Evolutionary conservation across 768 basidiomycete species (phyloP), one percentile per base, ranked within the genome.

Genomic region (Hericium coralloides): DNA sequence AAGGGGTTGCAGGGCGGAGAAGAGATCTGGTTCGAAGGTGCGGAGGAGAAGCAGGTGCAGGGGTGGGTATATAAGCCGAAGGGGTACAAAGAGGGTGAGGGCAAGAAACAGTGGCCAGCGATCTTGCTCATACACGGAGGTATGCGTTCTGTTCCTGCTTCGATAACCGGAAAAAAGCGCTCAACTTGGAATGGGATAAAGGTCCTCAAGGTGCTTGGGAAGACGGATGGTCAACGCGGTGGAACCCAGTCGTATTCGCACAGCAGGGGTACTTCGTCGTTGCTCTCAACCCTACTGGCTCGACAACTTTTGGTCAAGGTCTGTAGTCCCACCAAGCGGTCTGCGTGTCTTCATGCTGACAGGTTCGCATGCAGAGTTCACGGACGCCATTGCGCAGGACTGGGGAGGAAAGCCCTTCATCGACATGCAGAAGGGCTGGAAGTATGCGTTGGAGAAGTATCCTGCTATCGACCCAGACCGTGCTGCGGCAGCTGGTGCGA

Each of bases 261-360:
- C 82, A 84, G 64, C 89, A 92, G 66, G 93, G 95, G 0, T 99
- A 98, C 70, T 85, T 95, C 63, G 81, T 83, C 12, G 78, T 97
- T 41, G 77, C 86, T 31, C 85, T 97, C 64, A 98, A 98, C 67
- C 95, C 95, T 2, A 95, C 94, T 0, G 95, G 95, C 9, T 90
- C 87, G 26, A 98, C 95, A 3, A 86, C 90, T 0, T 97, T 94
- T 63, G 94, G 93, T 3, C 93, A 95, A 79, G 77, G 89, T 84
- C 47, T 15, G 12, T 18, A 25, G 0, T 36, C 14, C 41, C 26
- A 43, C 38, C 47, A 45, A 17, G n/a, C 49, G 6, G 38, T 31
- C 41, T 7, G 56, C 12, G 43, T 49, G 17, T 38, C 15, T 1
- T 26, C 47, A 9, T 49, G 14, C 25, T 49, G 48, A 49, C 41